phyloP scores from a whole-genome alignment of 164 flowering plant species.

The Houttuynia cordata region DNA sequence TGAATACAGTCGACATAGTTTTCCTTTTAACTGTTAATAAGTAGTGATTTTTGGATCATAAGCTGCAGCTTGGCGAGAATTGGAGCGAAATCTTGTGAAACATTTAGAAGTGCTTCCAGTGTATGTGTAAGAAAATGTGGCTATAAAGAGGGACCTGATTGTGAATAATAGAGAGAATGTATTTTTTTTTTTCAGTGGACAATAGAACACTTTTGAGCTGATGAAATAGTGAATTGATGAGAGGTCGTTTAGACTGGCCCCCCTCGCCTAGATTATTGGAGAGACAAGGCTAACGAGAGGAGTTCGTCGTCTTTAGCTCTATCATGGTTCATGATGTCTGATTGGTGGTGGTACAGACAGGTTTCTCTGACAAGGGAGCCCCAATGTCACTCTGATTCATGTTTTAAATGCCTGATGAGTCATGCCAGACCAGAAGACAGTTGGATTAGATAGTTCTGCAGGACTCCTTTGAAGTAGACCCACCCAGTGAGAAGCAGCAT shows the following conservation, averaged over 20 bases:
- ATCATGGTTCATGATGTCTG: neutral
- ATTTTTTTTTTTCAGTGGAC: neutral
- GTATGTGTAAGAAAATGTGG: neutral
- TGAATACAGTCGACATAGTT: neutral
- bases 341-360: neutral
- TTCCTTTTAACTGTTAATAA: too few species aligned
- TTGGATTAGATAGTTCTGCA: too few species aligned
- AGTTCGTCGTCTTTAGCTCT: neutral
- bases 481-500: neutral
- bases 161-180: neutral
- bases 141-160: neutral
- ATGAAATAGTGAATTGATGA: too few species aligned
- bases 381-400: neutral
- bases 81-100: neutral
- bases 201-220: too few species aligned
- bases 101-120: neutral
- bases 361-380: neutral
- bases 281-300: neutral
- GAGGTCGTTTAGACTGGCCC: neutral
- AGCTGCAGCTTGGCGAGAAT: neutral
- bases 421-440: neutral
- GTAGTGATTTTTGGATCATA: neutral
- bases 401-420: neutral
- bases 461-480: neutral
- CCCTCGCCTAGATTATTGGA: neutral